A percentile compares a stretch with the other conserved stretches of the same genome.
phyloP scores from a whole-genome alignment of 345 rosid genomes.

The Bruguiera gymnorhiza region DNA sequence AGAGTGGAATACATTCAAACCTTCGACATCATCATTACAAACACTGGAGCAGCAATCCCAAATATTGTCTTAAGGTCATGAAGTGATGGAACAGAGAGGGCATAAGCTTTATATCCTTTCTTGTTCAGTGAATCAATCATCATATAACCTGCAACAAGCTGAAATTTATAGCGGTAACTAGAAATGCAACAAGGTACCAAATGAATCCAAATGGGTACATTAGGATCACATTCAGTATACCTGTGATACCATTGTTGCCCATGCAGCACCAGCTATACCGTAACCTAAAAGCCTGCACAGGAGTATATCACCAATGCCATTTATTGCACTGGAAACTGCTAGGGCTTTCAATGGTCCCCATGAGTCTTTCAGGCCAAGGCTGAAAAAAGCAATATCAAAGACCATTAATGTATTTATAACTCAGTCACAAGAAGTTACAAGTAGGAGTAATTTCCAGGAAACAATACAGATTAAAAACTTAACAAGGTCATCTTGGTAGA shows the following conservation, averaged over 20 bases:
- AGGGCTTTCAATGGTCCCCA: constrained; percentile 92
- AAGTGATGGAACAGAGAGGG: constrained; percentile 57
- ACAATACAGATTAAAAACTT: neutral
- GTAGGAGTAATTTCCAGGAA: neutral
- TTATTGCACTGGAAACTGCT: constrained; percentile 65
- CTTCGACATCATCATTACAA: constrained; percentile 73
- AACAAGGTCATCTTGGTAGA: neutral
- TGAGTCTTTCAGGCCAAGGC: constrained; percentile 98
- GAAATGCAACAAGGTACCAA: neutral
- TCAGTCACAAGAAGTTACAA: neutral
- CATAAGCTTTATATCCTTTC: constrained; percentile 68
- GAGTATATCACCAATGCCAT: constrained; percentile 69
- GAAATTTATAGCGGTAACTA: constrained; percentile 3
- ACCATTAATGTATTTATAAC: neutral
- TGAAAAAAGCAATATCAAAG: constrained; percentile 26
- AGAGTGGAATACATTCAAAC: constrained; percentile 16
- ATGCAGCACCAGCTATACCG: constrained; percentile 97
- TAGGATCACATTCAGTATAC: constrained; percentile 35
- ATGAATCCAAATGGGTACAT: neutral
- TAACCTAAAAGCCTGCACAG: constrained; percentile 70
- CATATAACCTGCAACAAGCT: constrained; percentile 82
- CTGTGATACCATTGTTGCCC: constrained; percentile 96
- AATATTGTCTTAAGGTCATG: constrained; percentile 54
- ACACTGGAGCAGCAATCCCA: constrained; percentile 72
- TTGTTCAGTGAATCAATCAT: constrained; percentile 69